Base-by-base conservation (phyloP, 306 rosid species). In the Dalbergia oliveri region DNA sequence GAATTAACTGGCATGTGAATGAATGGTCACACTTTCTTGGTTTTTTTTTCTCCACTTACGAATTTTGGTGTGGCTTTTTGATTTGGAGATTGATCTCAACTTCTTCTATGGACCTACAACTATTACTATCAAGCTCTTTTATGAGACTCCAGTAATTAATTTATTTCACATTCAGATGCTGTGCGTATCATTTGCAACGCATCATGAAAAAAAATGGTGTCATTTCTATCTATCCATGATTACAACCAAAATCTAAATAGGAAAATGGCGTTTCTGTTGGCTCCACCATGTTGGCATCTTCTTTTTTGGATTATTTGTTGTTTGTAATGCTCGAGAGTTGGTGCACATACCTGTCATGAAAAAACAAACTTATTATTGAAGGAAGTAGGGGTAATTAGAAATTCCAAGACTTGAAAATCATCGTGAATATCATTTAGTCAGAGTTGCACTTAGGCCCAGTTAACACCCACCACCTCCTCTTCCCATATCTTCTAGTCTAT, bases 341-440 rank as follows among this genome's bases (percentile, higher is more conserved):
- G 62, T 73, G 68, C 33, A 49, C 54, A 81, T 74, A 80, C 19
- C 69, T 44, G 49, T 81, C 75, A 57, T 16, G 75, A 39, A 14
- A 26, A 26, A 16, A 19, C 9, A 70, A 4, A 39, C 50, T 26
- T 18, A 18, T 50, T 13, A 61, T 8, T 39, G 5, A 37, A 65
- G 14, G 50, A 39, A 8, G 5, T 12, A 51, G 47, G n/a, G 34
- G 37, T 37, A 31, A 51, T 49, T 12, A 59, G 43, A 33, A 79
- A 59, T 11, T 47, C 16, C 33, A 33, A 33, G 54, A 44, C 49
- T 54, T 33, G 31, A 50, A 14, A 26, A 12, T 14, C 14, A 31
- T 18, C 4, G 15, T 50, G 26, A 11, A 33, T 53, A 15, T 37
- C 69, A 37, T 64, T 64, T 35, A 9, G 26, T 64, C 69, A 64